Evolutionary conservation across 352 stramenopile species (phyloP), one percentile per base, ranked within the genome.

Genomic region (Peronosclerospora sorghi): DNA sequence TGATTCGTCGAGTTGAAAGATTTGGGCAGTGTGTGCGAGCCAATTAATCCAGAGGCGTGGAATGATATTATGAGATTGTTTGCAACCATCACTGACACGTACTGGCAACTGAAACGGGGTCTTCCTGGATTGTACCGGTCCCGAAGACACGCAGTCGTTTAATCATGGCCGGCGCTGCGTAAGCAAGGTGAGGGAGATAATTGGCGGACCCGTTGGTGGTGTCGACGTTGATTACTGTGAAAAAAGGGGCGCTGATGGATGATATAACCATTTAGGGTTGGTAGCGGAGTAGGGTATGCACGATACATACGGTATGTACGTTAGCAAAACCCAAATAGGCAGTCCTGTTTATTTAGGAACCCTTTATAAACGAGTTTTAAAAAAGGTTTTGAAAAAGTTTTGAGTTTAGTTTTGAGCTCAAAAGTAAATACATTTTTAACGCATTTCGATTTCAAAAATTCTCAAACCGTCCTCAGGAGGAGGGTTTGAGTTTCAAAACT

Each of bases 91-190:
- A 86, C 96, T 0, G 95, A 98, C 61, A 98, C 95, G 28, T 98
- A 97, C 65, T 98, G 94, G 94, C 95, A 98, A 68, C 98, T 94
- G 2, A 98, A 68, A 98, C 94, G 5, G 95, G 94, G 8, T 95
- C 96, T 28, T 95, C 98, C 54, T 72, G 97, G 47, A 96, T 99
- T 41, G 73, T 98, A n/a, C 76, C 94, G 17, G 78, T 84, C 8
- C 95, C 95, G 4, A 98, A 98, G 86, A 98, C 95, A 0, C 81
- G 94, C 36, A 96, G 78, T 56, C 94, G 95, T 47, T 96, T 99
- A 76, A 98, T 99, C 58, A 98, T 99, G 94, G 96, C 32, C 85
- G 96, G 32, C 95, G 56, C 77, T 99, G 30, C 88, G 96, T 38
- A 99, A 99, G 73, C 77, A 87, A 27, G 88, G 89, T 32, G 94